Base-by-base conservation (phyloP, 768 basidiomycete species). In the Tricholoma sp. region DNA sequence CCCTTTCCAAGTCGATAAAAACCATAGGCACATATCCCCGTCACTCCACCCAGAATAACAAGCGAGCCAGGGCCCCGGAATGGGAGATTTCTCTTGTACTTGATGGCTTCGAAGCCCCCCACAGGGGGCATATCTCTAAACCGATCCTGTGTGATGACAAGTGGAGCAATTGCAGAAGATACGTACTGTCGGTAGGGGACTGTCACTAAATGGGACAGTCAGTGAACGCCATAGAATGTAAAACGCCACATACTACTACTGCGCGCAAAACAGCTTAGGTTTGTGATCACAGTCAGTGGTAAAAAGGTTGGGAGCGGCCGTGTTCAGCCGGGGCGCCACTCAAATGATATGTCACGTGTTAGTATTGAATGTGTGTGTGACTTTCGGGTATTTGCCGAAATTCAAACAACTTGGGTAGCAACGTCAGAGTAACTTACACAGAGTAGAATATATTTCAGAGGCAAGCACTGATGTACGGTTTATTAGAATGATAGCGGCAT, bases 21-120 rank as follows among this genome's bases (percentile, higher is more conserved):
- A 13, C 96, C 96, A 73, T 85, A 94, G 17, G 81, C 85, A 72
- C 91, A 96, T 61, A 98, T 77, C 58, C 83, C 87, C 60, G 85
- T 83, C 62, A 95, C 89, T n/a, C 85, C 89, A 53, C 84, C 88
- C 60, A 98, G 89, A 65, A 98, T 85, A 61, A 81, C 87, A 55
- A 87, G 76, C 20, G 92, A 94, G 33, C 91, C 84, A 53, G 92
- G 93, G 2, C 92, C 92, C 57, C 89, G 84, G 68, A 92, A 77
- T 47, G 96, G 94, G 48, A 98, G 83, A 73, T 95, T 96, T 63
- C 96, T 89, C 73, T 94, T 95, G 82, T 98, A 99, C 72, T 88
- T 88, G 74, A 99, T 74, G 29, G 88, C 75, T 68, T 91, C 94
- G 74, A 96, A 99, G 2, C 96, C 96, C 59, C 94, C 94, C 45